Evolutionary conservation across 2,329 filamentous ascomycete genomes (phyloP).

Genomic region (Aspergillus fumigatiaffinis): DNA sequence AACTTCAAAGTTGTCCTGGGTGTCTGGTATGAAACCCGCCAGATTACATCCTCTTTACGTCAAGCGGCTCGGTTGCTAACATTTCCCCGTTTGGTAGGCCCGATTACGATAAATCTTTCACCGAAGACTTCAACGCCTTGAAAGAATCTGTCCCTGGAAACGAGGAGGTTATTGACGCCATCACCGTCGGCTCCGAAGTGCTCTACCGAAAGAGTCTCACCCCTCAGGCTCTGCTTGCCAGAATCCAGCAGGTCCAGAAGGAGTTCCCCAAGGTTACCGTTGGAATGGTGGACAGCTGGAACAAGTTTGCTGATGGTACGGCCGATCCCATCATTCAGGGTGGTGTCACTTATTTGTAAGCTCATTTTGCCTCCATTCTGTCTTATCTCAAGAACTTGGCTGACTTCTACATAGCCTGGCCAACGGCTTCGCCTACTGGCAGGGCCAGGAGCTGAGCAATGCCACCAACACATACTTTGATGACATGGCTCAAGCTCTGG

Average conservation of each 20-base stretch:
- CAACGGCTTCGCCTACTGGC: conserved; percentile 73
- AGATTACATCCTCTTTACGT: neutral
- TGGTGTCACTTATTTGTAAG: conserved; percentile 57
- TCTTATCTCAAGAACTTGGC: neutral
- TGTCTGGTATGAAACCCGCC: conserved; percentile 54
- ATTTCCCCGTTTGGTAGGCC: conserved; percentile 43
- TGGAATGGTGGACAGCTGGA: conserved; percentile 70
- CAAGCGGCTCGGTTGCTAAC: neutral
- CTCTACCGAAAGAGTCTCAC: conserved; percentile 67
- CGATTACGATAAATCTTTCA: conserved; percentile 59
- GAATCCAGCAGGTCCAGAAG: conserved; percentile 59
- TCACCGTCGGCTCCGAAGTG: conserved; percentile 68
- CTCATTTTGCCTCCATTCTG: neutral
- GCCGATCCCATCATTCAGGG: conserved; percentile 59
- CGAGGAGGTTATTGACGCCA: conserved; percentile 60
- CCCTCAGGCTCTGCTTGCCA: conserved; percentile 54
- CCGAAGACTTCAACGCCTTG: conserved; percentile 58
- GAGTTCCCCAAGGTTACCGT: conserved; percentile 55
- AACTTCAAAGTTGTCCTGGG: conserved; percentile 66
- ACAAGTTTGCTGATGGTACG: conserved; percentile 66
- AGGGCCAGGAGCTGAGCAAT: conserved; percentile 56
- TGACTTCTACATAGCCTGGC: conserved; percentile 43
- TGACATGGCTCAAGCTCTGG: conserved; percentile 62
- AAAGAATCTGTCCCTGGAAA: conserved; percentile 40
- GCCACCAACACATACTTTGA: conserved; percentile 62